phyloP scores from a whole-genome alignment of 2,329 filamentous ascomycete species.

The Apiospora phragmitis region DNA sequence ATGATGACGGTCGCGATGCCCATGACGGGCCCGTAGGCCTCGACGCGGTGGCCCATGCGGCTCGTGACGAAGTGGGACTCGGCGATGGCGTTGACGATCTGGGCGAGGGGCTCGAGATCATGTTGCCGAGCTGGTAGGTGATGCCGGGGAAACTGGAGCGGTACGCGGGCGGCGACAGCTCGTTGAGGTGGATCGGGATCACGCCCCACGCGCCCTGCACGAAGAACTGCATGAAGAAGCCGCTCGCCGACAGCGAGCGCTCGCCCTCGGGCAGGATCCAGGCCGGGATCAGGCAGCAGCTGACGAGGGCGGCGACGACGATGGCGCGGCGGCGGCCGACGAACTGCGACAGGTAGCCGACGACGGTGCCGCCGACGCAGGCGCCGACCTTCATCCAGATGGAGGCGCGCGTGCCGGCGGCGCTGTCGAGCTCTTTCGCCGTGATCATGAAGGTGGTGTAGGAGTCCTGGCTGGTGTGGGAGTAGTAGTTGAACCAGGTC shows the following conservation, averaged over 20 bases:
- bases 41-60: constrained; percentile 54
- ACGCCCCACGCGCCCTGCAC: constrained; percentile 68
- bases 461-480: constrained; percentile 77
- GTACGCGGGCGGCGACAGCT: constrained; percentile 70
- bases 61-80: constrained; percentile 60
- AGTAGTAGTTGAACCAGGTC: constrained; percentile 76
- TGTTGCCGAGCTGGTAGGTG: constrained; percentile 74
- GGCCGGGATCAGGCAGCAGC: constrained; percentile 64
- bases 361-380: constrained; percentile 70
- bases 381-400: constrained; percentile 81
- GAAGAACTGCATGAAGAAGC: constrained; percentile 71
- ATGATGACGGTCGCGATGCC: constrained; percentile 77
- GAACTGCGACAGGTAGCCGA: constrained; percentile 73
- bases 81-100: constrained; percentile 60
- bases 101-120: constrained; percentile 72
- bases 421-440: constrained; percentile 68
- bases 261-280: constrained; percentile 69
- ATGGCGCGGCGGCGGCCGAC: constrained; percentile 72
- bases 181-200: constrained; percentile 73
- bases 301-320: constrained; percentile 59
- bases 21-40: constrained; percentile 76
- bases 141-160: constrained; percentile 70
- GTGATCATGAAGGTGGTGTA: constrained; percentile 80
- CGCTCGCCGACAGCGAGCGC: constrained; percentile 58
- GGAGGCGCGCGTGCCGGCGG: constrained; percentile 68